Conservation (phyloP, 139 green algal genomes). For the Picochlorum sp. region DNA sequence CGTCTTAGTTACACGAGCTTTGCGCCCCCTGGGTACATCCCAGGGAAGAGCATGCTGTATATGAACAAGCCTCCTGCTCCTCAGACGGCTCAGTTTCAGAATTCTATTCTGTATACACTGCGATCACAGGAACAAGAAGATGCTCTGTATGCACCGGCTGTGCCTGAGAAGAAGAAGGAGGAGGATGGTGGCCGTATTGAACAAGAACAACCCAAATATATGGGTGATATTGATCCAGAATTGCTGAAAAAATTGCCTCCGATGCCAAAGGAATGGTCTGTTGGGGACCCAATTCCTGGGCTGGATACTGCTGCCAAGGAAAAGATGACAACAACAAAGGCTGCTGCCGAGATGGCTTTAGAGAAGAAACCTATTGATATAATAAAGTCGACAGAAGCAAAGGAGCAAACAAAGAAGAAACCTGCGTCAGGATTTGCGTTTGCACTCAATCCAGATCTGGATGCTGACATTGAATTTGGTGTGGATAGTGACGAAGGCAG, state of each 20-base stretch:
- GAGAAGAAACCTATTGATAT: not conserved
- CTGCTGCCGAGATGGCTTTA: not conserved
- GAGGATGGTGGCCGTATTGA: not conserved
- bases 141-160: not conserved
- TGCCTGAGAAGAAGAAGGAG: not conserved
- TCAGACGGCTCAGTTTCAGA: conserved; percentile 36
- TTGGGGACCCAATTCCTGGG: conserved; percentile 33
- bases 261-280: conserved; percentile 40
- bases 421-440: conserved; percentile 10
- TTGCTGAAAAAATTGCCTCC: conserved; percentile 8
- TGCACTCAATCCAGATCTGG: conserved; percentile 19
- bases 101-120: conserved; percentile 30
- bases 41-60: conserved; percentile 19
- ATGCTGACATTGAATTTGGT: conserved; percentile 14
- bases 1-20: conserved; percentile 38
- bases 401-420: not conserved
- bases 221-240: not conserved
- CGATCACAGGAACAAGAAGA: not conserved
- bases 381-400: not conserved
- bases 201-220: not conserved
- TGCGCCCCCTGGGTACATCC: conserved; percentile 30
- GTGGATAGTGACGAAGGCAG: conserved; percentile 5
- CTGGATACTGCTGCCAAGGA: not conserved
- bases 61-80: conserved; percentile 41
- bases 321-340: not conserved